Base-by-base conservation (phyloP, 2,329 filamentous ascomycete genomes). In the Stagonosporopsis tanaceti region DNA sequence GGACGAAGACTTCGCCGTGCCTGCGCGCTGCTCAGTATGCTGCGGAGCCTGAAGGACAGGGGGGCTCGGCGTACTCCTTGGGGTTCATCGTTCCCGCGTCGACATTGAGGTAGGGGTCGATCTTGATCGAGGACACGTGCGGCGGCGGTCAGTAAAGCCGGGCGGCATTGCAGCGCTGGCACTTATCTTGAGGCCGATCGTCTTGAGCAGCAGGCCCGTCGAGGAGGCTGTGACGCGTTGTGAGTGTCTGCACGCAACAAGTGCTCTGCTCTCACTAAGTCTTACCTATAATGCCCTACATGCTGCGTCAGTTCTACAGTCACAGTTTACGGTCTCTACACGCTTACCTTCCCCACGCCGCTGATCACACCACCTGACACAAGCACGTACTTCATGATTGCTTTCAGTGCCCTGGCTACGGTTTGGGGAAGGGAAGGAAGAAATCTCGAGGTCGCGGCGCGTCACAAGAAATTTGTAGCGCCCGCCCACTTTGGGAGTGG, bases 1-100 rank as follows among this genome's bases (percentile, higher is more conserved):
- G 85, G 46, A 97, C 93, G 73, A 94, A 97, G 66, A 90, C 89
- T 79, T 97, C 93, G 64, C 93, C 93, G 74, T 96, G 92, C 77
- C 88, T 90, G 64, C 42, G 50, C 22, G 39, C 30, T 45, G 38
- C 52, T 70, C 40, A 70, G 63, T 60, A 45, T 38, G 32, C 50
- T 50, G 37, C 24, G n/a, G 24, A 28, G 32, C n/a, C 28, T 47
- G 20, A 14, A 2, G 27, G 22, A 24, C 32, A 6, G 32, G 20
- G 54, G 32, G 20, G 54, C 35, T 44, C 25, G 35, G 70, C 77
- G 61, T 78, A 86, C 83, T 89, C 85, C 62, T 83, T 87, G 38
- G 87, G 87, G 69, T 85, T 84, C 87, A 90, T 89, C 46, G 85
- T 87, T 54, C 88, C 88, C n/a, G 89, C 88, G 81, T 91, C 88